Conservation (phyloP, 208 protist genomes). For the Acanthamoeba comandoni region DNA sequence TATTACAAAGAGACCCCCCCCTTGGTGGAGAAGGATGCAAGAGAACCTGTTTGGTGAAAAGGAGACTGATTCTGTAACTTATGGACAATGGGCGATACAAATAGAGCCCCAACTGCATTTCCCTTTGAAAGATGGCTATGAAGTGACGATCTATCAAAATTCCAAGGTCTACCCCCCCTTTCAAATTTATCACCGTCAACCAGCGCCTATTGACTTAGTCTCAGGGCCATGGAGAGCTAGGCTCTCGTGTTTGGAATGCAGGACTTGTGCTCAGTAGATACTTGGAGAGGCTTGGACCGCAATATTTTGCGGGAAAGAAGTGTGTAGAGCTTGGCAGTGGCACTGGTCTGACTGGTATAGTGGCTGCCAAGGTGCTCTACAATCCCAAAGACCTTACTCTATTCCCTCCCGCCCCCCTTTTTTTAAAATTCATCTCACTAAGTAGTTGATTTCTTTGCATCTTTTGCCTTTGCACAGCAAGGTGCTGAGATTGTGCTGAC, state of each 20-base stretch:
- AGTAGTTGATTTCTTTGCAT: too few relatives aligned
- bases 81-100: slow-evolving; percentile 26
- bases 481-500: slow-evolving; percentile 57
- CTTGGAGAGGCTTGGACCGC: slow-evolving; percentile 24
- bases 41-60: slow-evolving; percentile 58
- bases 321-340: slow-evolving; percentile 67
- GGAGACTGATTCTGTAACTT: slow-evolving; percentile 52
- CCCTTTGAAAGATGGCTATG: slow-evolving; percentile 56
- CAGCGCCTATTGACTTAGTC: not conserved
- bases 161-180: slow-evolving; percentile 45
- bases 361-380: slow-evolving; percentile 45
- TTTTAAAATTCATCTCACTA: too few relatives aligned
- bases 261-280: slow-evolving; percentile 63
- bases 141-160: slow-evolving; percentile 64
- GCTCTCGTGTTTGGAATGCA: slow-evolving; percentile 62
- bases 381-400: too few relatives aligned
- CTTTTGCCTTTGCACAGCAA: not conserved
- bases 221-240: slow-evolving; percentile 43
- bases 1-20: too few relatives aligned
- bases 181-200: not conserved
- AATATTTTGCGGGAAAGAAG: slow-evolving; percentile 40
- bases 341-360: slow-evolving; percentile 58
- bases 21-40: not conserved
- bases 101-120: slow-evolving; percentile 42
- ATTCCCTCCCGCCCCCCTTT: too few relatives aligned